Conservation (phyloP, 768 basidiomycete species). For the Termitomyces sp. region DNA sequence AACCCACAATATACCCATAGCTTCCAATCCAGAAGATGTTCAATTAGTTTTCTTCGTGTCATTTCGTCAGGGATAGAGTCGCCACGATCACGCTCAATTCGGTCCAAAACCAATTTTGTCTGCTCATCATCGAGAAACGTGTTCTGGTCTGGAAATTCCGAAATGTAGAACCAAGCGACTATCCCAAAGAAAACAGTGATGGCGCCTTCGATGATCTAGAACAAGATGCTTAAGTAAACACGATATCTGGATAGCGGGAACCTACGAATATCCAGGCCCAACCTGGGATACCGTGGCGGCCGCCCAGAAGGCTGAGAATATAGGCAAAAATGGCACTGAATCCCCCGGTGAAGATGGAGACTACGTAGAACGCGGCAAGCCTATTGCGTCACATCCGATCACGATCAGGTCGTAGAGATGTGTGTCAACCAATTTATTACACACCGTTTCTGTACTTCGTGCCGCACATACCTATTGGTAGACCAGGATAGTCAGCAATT, state of each 20-base stretch:
- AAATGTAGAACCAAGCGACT: conserved; percentile 40
- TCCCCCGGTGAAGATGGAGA: conserved; percentile 39
- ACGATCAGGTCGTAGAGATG: background rate
- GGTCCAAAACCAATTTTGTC: conserved; percentile 36
- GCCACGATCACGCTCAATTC: conserved; percentile 48
- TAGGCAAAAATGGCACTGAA: conserved; percentile 50
- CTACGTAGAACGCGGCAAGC: conserved; percentile 44
- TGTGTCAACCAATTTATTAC: conserved; percentile 5
- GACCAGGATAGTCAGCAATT: background rate
- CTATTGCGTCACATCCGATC: conserved; percentile 18
- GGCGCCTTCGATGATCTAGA: conserved; percentile 46
- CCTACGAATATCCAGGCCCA: conserved; percentile 56
- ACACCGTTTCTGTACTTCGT: conserved; percentile 49
- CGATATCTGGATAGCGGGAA: background rate
- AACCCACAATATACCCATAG: conserved; percentile 42
- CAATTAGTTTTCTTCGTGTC: conserved; percentile 30
- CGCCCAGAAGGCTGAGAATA: conserved; percentile 36
- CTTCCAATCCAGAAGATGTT: conserved; percentile 44
- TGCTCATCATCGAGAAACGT: conserved; percentile 38
- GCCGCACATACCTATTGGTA: conserved; percentile 41
- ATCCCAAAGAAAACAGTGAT: conserved; percentile 43
- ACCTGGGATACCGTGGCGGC: conserved; percentile 37
- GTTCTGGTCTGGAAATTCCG: conserved; percentile 48
- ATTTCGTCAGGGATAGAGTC: conserved; percentile 44
- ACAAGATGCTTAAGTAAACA: background rate